These are phyloP conservation scores for Acanthochlamys bracteata DNA, from an alignment of 106 monocot genomes.

Conservation along the genomic window DNA sequence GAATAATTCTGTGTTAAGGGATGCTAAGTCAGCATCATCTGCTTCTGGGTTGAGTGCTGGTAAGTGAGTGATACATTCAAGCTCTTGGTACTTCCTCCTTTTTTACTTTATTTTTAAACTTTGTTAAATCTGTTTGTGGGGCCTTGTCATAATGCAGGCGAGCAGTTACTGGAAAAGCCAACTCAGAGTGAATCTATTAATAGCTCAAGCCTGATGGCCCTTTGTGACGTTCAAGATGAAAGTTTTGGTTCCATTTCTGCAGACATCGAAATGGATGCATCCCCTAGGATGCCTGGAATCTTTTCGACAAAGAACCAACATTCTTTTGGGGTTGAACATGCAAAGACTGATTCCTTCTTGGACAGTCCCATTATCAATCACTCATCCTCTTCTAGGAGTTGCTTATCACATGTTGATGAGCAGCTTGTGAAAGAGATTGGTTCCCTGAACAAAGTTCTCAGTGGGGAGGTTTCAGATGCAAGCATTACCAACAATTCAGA, in stretches of 20 bases:
- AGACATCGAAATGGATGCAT: conserved; percentile 1
- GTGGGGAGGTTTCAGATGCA: conserved; percentile 23
- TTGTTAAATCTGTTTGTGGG: not conserved
- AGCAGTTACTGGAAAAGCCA: conserved; percentile 16
- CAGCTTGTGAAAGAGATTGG: conserved; percentile 2
- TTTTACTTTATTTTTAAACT: too few relatives aligned
- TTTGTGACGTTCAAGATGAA: conserved; percentile 10
- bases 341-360: conserved; percentile 12
- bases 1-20: conserved; percentile 8
- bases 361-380: conserved; percentile 20
- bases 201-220: conserved; percentile 5
- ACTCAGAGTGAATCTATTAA: not conserved
- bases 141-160: conserved; percentile 2
- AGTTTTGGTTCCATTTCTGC: conserved; percentile 4
- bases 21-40: conserved; percentile 16
- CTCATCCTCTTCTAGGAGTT: conserved; percentile 15
- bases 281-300: conserved; percentile 8
- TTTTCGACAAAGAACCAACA: not conserved
- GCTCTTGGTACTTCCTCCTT: not conserved
- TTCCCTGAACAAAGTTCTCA: conserved; percentile 12
- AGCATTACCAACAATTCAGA: conserved; percentile 18
- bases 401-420: conserved; percentile 7
- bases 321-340: conserved; percentile 9
- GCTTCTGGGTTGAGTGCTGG: conserved; percentile 29
- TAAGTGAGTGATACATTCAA: conserved; percentile 17